Conservation (phyloP, 2,329 filamentous ascomycete species). For the Allantophomopsis lycopodina region DNA sequence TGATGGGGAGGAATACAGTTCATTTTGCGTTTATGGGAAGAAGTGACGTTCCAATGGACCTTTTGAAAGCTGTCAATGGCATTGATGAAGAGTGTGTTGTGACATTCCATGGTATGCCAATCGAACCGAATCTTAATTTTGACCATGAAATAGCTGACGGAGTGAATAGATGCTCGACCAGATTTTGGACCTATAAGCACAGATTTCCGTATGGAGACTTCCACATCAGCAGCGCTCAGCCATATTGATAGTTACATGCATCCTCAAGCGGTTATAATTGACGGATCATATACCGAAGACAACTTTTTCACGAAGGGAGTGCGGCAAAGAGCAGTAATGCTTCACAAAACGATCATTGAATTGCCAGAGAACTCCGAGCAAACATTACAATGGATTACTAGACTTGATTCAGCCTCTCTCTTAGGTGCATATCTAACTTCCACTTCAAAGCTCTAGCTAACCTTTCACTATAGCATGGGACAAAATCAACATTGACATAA, state of each 20-base stretch:
- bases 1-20: slow-evolving; percentile 54
- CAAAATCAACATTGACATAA: slow-evolving; percentile 62
- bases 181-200: slow-evolving; percentile 60
- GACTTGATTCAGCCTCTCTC: slow-evolving; percentile 61
- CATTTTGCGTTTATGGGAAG: slow-evolving; percentile 72
- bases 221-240: slow-evolving; percentile 51
- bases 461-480: slow-evolving; percentile 51
- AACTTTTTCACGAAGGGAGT: slow-evolving; percentile 49
- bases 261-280: slow-evolving; percentile 64
- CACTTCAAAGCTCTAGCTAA: slow-evolving; percentile 7
- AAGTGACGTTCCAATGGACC: slow-evolving; percentile 52
- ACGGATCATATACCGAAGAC: slow-evolving; percentile 55
- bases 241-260: slow-evolving; percentile 64
- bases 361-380: slow-evolving; percentile 51
- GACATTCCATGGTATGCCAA: slow-evolving; percentile 33
- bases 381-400: slow-evolving; percentile 62
- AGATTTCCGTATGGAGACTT: slow-evolving; percentile 52
- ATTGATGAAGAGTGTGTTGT: slow-evolving; percentile 58
- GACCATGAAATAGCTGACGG: too few relatives aligned
- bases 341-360: slow-evolving; percentile 55
- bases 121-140: too few relatives aligned
- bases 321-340: slow-evolving; percentile 34
- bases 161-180: slow-evolving; percentile 53
- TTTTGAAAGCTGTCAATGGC: slow-evolving; percentile 66
- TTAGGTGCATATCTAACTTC: slow-evolving; percentile 30